These are phyloP conservation scores for Fusarium decemcellulare DNA, from an alignment of 2,329 filamentous ascomycete genomes.

Conservation along the genomic window DNA sequence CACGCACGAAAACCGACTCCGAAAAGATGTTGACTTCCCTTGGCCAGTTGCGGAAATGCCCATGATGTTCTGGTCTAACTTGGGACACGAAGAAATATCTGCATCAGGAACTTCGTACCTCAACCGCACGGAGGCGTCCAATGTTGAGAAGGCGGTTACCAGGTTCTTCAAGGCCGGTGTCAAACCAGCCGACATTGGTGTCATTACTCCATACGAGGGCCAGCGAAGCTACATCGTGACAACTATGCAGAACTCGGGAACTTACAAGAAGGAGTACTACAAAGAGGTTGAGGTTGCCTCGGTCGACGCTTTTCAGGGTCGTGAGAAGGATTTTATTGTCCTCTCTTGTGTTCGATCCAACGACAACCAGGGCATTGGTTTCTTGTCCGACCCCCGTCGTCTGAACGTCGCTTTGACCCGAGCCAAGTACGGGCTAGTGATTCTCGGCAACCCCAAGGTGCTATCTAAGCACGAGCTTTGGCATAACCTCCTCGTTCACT, in stretches of 20 bases:
- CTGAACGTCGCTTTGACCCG: conserved; percentile 97
- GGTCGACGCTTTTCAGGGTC: conserved; percentile 97
- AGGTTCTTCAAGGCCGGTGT: conserved; percentile 99
- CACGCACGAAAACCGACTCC: conserved; percentile 87
- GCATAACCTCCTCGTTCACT: conserved; percentile 95
- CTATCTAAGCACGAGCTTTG: conserved; percentile 97
- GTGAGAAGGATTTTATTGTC: conserved; percentile 99
- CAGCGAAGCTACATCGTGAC: conserved; percentile 98
- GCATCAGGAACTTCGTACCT: conserved; percentile 98
- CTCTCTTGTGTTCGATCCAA: conserved; percentile 98
- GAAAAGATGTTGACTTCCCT: conserved; percentile 96
- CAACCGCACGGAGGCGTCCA: conserved; percentile 96
- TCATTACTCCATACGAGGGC: conserved; percentile 98
- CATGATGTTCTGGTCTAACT: conserved; percentile 99
- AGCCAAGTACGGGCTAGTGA: conserved; percentile 96
- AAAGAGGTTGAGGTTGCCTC: conserved; percentile 99
- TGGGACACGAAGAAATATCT: conserved; percentile 98
- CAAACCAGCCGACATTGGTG: conserved; percentile 93
- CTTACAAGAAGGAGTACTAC: conserved; percentile 98
- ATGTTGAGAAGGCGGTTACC: conserved; percentile 98
- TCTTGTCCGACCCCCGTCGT: conserved; percentile 96
- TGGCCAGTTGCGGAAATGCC: conserved; percentile 95
- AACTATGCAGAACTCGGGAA: conserved; percentile 98
- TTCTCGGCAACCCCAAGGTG: conserved; percentile 97
- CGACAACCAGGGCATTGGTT: conserved; percentile 98